Conservation (phyloP, 306 rosid species). For the Argentina anserina region DNA sequence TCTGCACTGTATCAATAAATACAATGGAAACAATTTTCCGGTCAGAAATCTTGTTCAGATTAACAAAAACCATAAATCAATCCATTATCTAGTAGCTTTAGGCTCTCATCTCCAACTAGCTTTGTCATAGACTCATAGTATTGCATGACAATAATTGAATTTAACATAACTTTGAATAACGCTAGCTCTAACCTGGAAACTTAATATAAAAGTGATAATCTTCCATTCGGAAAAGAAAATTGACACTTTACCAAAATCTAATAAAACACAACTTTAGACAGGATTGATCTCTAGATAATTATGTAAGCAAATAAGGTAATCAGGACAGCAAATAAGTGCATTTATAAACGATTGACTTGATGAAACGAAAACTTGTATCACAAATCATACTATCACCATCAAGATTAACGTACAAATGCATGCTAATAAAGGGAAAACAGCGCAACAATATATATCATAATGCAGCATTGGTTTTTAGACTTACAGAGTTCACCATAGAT, state of each 20-base stretch:
- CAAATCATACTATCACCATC: neutral
- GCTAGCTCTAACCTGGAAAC: neutral
- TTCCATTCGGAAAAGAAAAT: neutral
- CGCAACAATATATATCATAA: neutral
- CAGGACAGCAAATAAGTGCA: neutral
- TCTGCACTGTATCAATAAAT: conserved; percentile 17
- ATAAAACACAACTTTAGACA: neutral
- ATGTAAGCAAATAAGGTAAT: conserved; percentile 8
- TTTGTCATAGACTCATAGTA: neutral
- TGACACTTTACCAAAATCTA: neutral
- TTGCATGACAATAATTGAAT: neutral
- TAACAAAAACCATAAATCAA: neutral
- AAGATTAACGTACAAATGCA: neutral
- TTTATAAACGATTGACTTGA: neutral
- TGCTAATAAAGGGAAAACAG: neutral
- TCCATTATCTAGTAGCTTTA: neutral
- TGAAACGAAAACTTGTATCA: neutral
- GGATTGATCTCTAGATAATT: neutral
- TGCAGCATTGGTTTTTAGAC: neutral
- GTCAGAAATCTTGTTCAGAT: neutral
- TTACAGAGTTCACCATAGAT: conserved; percentile 5
- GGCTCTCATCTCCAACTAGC: neutral
- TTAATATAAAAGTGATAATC: neutral
- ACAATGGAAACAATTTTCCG: neutral
- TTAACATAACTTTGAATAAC: neutral